Evolutionary conservation across 1,284 basidiomycete species (phyloP).

Genomic region (Ganoderma leucocontextum): DNA sequence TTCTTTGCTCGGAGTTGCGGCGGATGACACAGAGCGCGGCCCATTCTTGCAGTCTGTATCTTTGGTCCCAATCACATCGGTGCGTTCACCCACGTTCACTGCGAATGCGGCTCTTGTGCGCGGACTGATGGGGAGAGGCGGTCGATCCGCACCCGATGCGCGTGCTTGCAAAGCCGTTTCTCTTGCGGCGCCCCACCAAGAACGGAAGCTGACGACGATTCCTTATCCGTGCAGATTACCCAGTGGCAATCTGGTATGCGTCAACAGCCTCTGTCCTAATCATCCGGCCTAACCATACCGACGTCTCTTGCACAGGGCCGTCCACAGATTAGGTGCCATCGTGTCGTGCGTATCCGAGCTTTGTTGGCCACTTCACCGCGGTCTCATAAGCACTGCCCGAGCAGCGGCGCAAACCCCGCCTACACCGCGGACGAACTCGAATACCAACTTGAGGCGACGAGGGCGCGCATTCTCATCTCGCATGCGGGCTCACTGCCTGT

Average conservation of each 20-base stretch:
- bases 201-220: background rate
- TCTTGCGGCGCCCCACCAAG: background rate
- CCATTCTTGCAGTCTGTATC: slow-evolving; percentile 39
- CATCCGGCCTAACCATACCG: slow-evolving; percentile 31
- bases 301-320: slow-evolving; percentile 51
- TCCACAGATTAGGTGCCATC: slow-evolving; percentile 73
- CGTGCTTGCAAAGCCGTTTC: background rate
- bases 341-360: slow-evolving; percentile 57
- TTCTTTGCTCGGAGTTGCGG: slow-evolving; percentile 7
- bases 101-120: background rate
- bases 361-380: background rate
- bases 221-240: slow-evolving; percentile 59
- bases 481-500: slow-evolving; percentile 58
- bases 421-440: slow-evolving; percentile 70
- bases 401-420: slow-evolving; percentile 64
- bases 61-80: slow-evolving; percentile 47
- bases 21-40: slow-evolving; percentile 26
- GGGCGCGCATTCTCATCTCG: slow-evolving; percentile 62
- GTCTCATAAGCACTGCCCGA: background rate
- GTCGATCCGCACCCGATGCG: background rate
- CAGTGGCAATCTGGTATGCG: slow-evolving; percentile 62
- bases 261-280: background rate
- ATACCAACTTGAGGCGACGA: slow-evolving; percentile 62
- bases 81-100: slow-evolving; percentile 16
- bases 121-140: background rate